Evolutionary conservation across 129 eudicot genomes (phyloP).

Genomic region (Apium graveolens): DNA sequence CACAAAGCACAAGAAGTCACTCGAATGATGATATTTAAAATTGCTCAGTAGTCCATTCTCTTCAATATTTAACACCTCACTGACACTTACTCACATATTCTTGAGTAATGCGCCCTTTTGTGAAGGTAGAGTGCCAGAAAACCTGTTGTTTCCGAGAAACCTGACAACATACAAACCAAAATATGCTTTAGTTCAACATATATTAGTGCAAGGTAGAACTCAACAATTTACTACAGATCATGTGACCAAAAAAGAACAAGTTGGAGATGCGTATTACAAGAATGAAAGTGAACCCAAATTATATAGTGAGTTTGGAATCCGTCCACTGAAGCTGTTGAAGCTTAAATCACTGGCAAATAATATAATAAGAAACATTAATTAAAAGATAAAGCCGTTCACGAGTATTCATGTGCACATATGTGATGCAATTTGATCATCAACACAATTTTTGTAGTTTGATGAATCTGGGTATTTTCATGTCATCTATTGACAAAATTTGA

Average conservation of each 20-base stretch:
- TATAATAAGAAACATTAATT: not conserved
- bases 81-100: slow-evolving; percentile 18
- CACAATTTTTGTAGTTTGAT: no score
- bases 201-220: no score
- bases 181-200: no score
- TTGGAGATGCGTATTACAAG: slow-evolving; percentile 41
- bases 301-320: slow-evolving; percentile 55
- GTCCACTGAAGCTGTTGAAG: slow-evolving; percentile 68
- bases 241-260: not conserved
- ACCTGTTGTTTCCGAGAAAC: slow-evolving; percentile 76
- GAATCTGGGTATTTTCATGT: no score
- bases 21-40: not conserved
- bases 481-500: no score
- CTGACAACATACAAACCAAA: slow-evolving; percentile 29
- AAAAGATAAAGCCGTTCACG: no score
- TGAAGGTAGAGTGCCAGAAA: slow-evolving; percentile 50
- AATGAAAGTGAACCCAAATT: slow-evolving; percentile 37
- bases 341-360: slow-evolving; percentile 63
- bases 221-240: not conserved
- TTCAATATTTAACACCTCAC: not conserved
- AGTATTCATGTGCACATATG: no score
- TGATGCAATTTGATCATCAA: no score
- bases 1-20: not conserved
- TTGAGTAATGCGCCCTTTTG: slow-evolving; percentile 33
- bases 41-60: not conserved